These are phyloP conservation scores for Fusarium circinatum DNA, from an alignment of 2,329 filamentous ascomycete genomes.

Conservation along the genomic window DNA sequence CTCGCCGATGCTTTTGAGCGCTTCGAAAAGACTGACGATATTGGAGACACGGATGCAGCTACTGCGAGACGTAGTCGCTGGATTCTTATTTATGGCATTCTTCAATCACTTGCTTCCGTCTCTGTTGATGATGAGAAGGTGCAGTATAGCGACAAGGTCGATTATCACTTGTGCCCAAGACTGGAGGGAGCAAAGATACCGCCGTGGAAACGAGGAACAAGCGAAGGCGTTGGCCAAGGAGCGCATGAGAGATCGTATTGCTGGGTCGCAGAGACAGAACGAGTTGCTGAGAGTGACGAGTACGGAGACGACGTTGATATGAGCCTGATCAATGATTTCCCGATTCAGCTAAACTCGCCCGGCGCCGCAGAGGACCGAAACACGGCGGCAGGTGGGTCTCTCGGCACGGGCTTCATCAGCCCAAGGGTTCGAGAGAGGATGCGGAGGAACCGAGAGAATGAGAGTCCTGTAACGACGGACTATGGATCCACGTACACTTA, in stretches of 20 bases:
- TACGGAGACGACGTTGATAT: slow-evolving; percentile 12
- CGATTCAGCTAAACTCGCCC: slow-evolving; percentile 15
- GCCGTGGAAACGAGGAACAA: slow-evolving; percentile 59
- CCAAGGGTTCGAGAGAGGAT: not conserved
- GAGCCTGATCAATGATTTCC: slow-evolving; percentile 9
- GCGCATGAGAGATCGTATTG: slow-evolving; percentile 64
- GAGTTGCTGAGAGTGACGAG: slow-evolving; percentile 15
- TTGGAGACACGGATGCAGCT: slow-evolving; percentile 63
- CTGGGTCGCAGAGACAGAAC: slow-evolving; percentile 56
- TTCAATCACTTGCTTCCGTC: slow-evolving; percentile 69
- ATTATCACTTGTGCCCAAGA: slow-evolving; percentile 67
- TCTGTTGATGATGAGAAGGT: slow-evolving; percentile 66
- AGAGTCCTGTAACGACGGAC: slow-evolving; percentile 17
- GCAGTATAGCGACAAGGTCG: slow-evolving; percentile 61
- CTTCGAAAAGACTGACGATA: slow-evolving; percentile 65
- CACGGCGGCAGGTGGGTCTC: slow-evolving; percentile 16
- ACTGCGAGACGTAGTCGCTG: slow-evolving; percentile 68
- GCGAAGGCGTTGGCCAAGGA: slow-evolving; percentile 48
- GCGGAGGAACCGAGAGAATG: slow-evolving; percentile 8
- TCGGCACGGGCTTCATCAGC: slow-evolving; percentile 10
- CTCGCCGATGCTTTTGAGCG: slow-evolving; percentile 65
- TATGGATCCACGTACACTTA: slow-evolving; percentile 11
- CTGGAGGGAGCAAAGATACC: slow-evolving; percentile 56
- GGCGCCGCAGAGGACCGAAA: slow-evolving; percentile 15
- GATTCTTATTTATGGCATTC: slow-evolving; percentile 68